phyloP scores from a whole-genome alignment of 305 asterid species.

The Fraxinus albicans region DNA sequence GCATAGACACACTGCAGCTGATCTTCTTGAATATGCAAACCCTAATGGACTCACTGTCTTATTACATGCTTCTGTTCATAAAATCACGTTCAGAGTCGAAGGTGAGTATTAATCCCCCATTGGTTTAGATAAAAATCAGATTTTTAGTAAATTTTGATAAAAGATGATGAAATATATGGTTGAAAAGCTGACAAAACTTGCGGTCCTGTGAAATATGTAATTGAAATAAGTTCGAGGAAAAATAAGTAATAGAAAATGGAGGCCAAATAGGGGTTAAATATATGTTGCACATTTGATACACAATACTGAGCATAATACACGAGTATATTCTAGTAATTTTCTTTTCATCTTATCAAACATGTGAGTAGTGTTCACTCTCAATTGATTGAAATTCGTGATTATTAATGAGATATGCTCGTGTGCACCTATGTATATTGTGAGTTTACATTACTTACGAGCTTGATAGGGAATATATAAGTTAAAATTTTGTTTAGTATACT shows the following conservation, averaged over 20 bases:
- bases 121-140: too few species aligned
- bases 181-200: not conserved
- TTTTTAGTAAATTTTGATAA: too few species aligned
- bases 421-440: not conserved
- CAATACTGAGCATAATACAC: not conserved
- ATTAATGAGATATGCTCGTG: not conserved
- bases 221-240: not conserved
- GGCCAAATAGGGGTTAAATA: not conserved
- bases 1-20: constrained; percentile 82
- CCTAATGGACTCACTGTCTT: constrained; percentile 56
- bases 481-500: not conserved
- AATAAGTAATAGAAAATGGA: not conserved
- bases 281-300: not conserved
- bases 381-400: not conserved
- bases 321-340: not conserved
- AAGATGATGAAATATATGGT: not conserved
- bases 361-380: not conserved
- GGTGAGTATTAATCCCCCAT: constrained; percentile 31
- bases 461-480: not conserved
- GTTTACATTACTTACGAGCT: not conserved
- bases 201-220: not conserved
- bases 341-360: not conserved
- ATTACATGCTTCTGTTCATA: constrained; percentile 76
- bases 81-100: constrained; percentile 49
- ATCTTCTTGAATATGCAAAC: constrained; percentile 67